Conservation (phyloP, 768 basidiomycete genomes). For the Harrya chromipes region DNA sequence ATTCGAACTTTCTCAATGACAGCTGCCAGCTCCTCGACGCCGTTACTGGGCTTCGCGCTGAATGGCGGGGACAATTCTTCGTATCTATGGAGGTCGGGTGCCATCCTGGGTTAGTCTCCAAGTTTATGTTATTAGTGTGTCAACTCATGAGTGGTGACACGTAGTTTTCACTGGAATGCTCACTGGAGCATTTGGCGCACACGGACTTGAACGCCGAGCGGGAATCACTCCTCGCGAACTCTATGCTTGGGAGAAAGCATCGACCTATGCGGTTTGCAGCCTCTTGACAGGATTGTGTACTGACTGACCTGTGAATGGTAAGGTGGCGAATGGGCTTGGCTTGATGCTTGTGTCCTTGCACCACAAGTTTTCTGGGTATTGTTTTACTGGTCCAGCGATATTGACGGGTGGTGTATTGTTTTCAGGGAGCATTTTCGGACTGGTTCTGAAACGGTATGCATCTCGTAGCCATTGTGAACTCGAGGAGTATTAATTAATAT, state of each 20-base stretch:
- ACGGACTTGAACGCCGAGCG: constrained; percentile 48
- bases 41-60: constrained; percentile 22
- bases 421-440: constrained; percentile 58
- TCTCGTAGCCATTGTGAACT: neutral
- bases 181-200: constrained; percentile 67
- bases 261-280: constrained; percentile 56
- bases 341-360: constrained; percentile 62
- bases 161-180: constrained; percentile 49
- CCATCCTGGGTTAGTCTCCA: constrained; percentile 35
- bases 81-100: constrained; percentile 44
- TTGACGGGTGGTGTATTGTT: constrained; percentile 54
- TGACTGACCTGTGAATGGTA: constrained; percentile 10
- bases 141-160: neutral
- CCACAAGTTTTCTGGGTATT: constrained; percentile 53
- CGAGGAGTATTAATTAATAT: constrained; percentile 4
- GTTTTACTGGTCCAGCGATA: constrained; percentile 68
- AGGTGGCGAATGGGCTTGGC: constrained; percentile 71
- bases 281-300: neutral
- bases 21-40: constrained; percentile 21
- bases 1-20: constrained; percentile 17
- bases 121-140: neutral
- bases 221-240: constrained; percentile 51
- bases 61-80: constrained; percentile 10
- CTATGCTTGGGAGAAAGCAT: constrained; percentile 59
- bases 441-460: constrained; percentile 48